A percentile compares a stretch with the other conserved stretches of the same genome.
These are phyloP conservation scores for Prunella vulgaris DNA, from an alignment of 257 asterid species.

Conservation along the genomic window DNA sequence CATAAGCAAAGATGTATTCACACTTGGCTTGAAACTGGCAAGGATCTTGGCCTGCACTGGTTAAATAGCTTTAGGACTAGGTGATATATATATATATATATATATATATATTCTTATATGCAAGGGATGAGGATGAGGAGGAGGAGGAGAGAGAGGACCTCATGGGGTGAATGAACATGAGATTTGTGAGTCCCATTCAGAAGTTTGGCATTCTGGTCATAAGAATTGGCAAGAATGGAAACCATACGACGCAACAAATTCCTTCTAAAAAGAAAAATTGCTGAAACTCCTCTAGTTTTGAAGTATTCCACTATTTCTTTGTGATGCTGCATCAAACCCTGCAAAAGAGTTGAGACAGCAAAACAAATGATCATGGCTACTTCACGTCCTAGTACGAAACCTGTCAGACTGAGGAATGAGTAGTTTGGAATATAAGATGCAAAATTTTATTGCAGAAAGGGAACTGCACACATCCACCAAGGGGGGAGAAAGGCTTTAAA, in stretches of 20 bases:
- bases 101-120: not conserved
- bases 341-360: slow-evolving; percentile 22
- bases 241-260: slow-evolving; percentile 83
- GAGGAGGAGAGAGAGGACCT: slow-evolving; percentile 38
- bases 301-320: slow-evolving; percentile 74
- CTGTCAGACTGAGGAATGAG: not conserved
- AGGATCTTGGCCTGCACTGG: slow-evolving; percentile 77
- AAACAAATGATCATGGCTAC: not conserved
- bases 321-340: slow-evolving; percentile 84
- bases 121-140: too few relatives aligned
- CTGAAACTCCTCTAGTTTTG: slow-evolving; percentile 74
- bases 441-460: too few relatives aligned
- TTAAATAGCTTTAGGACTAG: not conserved
- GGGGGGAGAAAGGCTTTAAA: not conserved
- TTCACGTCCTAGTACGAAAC: not conserved
- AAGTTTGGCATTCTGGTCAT: slow-evolving; percentile 75
- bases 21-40: slow-evolving; percentile 74
- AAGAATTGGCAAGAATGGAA: slow-evolving; percentile 84
- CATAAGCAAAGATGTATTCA: slow-evolving; percentile 56
- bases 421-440: not conserved
- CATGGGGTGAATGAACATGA: slow-evolving; percentile 77
- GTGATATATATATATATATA: not conserved
- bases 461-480: not conserved
- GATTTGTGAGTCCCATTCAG: slow-evolving; percentile 98
- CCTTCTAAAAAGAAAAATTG: slow-evolving; percentile 82